These are phyloP conservation scores for Aotearoamyces nothofagi DNA, from an alignment of 2,329 filamentous ascomycete species.

Conservation along the genomic window DNA sequence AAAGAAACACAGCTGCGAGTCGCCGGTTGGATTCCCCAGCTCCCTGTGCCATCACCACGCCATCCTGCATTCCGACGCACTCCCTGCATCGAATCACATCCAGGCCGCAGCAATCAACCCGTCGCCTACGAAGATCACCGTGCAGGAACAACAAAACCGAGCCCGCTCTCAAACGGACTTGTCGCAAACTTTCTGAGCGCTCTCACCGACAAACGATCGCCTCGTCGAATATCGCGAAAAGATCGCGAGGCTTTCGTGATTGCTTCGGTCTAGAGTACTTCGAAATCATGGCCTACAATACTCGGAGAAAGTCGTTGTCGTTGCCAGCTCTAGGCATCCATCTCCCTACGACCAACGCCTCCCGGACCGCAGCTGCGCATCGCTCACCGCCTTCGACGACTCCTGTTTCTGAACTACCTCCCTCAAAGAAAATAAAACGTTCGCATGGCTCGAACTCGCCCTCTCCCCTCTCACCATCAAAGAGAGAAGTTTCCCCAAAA, in stretches of 20 bases:
- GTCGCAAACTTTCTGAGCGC: no score
- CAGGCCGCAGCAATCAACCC: constrained; percentile 8
- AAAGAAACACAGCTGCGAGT: constrained; percentile 4
- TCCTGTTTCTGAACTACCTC: constrained; percentile 22
- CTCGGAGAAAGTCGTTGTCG: constrained; percentile 88
- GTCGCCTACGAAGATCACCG: constrained; percentile 17
- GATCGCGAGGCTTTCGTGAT: no score
- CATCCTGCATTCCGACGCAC: constrained; percentile 15
- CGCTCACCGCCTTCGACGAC: constrained; percentile 20
- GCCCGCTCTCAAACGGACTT: no score
- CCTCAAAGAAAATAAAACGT: constrained; percentile 62
- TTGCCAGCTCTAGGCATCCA: constrained; percentile 87
- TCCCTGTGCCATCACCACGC: constrained; percentile 10
- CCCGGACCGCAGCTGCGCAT: constrained; percentile 30
- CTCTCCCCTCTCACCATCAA: constrained; percentile 27
- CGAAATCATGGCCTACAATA: constrained; percentile 95
- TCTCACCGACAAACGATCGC: no score
- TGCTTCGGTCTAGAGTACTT: no score
- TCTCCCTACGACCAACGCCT: constrained; percentile 52
- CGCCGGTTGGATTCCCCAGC: constrained; percentile 2
- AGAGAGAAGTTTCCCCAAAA: constrained; percentile 14
- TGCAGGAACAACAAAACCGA: constrained; percentile 17
- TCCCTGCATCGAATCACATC: constrained; percentile 12
- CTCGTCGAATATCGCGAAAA: no score
- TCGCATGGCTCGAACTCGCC: constrained; percentile 39